phyloP scores from a whole-genome alignment of 2,329 filamentous ascomycete species.

The Aspergillus fijiensis region DNA sequence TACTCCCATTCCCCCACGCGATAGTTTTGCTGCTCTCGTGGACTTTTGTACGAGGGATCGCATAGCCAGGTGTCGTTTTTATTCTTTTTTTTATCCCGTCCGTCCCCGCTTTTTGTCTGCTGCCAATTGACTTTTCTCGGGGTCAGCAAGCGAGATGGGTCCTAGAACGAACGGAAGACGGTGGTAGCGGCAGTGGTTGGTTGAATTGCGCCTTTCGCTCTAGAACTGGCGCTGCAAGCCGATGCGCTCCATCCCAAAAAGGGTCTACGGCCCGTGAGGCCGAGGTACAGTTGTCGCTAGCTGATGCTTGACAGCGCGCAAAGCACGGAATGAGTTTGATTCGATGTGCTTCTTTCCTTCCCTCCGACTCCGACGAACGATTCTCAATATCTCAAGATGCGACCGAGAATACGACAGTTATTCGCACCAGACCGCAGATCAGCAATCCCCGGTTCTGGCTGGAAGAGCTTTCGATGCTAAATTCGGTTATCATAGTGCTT shows the following conservation, averaged over 20 bases:
- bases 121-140: not conserved
- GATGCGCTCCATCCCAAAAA: slow-evolving; percentile 7
- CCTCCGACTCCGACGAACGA: not conserved
- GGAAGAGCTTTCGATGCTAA: not conserved
- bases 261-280: slow-evolving; percentile 3
- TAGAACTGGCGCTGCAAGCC: slow-evolving; percentile 3
- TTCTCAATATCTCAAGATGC: not conserved
- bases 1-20: not conserved
- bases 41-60: not conserved
- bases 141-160: not conserved
- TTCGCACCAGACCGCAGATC: not conserved
- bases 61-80: not conserved
- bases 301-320: slow-evolving; percentile 6
- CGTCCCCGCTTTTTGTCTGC: not conserved
- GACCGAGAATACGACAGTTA: not conserved
- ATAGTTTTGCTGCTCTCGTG: not conserved
- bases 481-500: not conserved
- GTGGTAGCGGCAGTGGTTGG: slow-evolving; percentile 4
- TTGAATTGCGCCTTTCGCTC: slow-evolving; percentile 2
- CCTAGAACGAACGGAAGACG: not conserved
- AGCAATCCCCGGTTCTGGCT: not conserved
- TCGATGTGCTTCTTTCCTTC: not conserved
- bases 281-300: slow-evolving; percentile 8
- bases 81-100: not conserved
- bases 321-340: not conserved